Base-by-base conservation (phyloP, 192 early-diverging fungal species). In the Dissophora globulifera region DNA sequence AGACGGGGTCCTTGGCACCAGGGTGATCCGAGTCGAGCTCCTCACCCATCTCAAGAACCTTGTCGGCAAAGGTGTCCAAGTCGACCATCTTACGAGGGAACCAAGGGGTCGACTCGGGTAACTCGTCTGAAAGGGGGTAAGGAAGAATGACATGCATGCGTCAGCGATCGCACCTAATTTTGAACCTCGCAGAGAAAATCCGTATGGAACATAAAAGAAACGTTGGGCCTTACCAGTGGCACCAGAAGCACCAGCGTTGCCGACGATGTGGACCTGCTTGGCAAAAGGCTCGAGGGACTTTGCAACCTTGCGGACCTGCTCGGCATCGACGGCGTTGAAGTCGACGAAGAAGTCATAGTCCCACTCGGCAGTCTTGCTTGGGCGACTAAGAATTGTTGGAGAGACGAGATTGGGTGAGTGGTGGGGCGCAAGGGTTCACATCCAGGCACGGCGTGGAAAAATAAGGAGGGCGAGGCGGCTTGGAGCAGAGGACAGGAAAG, bases 321-420 rank as follows among this genome's bases (percentile, higher is more conserved):
- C 80, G 57, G 81, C 76, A 78, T 80, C 74, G 32, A 66, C 57
- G 2, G 94, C 90, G 45, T 88, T 82, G 53, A 98, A 95, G 75
- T 98, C 96, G 43, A 98, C 87, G 79, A 91, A 96, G 81, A 98
- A 95, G 74, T 98, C 93, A 75, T 98, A 98, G 46, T 92, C 84
- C 47, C 89, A 92, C 23, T 89, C 90, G 32, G 82, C 80, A 6
- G 90, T 91, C 68, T 85, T 89, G 80, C 88, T 89, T 32, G 96
- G 94, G 20, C 96, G 92, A 40, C 86, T 88, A n/a, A n/a, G n/a
- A n/a, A n/a, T n/a, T n/a, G n/a, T n/a, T n/a, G n/a, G n/a, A n/a
- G n/a, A n/a, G n/a, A n/a, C n/a, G n/a, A n/a, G n/a, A n/a, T n/a
- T n/a, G n/a, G n/a, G n/a, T n/a, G n/a, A n/a, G n/a, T n/a, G n/a